Conservation (phyloP, 305 asterid genomes). For the Fraxinus platypoda region DNA sequence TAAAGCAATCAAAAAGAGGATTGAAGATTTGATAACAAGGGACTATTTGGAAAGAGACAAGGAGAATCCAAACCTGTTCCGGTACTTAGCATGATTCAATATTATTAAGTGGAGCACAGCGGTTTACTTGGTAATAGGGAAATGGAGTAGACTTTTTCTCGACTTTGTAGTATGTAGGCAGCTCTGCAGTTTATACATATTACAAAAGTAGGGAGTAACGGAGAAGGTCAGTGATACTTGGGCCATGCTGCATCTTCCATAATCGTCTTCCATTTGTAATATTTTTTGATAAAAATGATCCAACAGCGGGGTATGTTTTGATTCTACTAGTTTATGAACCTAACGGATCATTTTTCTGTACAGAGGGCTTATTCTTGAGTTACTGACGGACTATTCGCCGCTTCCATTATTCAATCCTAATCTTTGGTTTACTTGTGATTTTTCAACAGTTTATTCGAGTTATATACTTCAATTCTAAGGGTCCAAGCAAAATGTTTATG, state of each 20-base stretch:
- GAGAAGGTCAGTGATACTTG: background rate
- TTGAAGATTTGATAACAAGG: constrained; percentile 47
- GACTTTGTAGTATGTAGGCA: background rate
- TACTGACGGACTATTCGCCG: background rate
- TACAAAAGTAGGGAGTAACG: background rate
- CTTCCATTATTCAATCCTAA: background rate
- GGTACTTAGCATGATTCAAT: constrained; percentile 39
- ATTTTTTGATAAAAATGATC: background rate
- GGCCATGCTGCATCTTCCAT: background rate
- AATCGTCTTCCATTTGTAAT: background rate
- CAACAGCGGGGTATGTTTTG: background rate
- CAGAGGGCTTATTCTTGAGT: background rate
- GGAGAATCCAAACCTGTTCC: constrained; percentile 39
- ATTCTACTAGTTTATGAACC: background rate
- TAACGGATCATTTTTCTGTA: background rate
- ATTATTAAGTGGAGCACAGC: background rate
- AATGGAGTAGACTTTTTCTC: background rate
- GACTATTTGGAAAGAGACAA: constrained; percentile 51
- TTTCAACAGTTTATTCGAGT: background rate
- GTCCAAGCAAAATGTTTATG: background rate
- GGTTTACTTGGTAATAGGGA: background rate
- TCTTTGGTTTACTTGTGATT: background rate
- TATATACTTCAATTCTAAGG: background rate
- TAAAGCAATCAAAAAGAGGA: constrained; percentile 50
- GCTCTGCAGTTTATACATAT: background rate